phyloP scores from a whole-genome alignment of 768 basidiomycete genomes.

The Pleurotus sapidus region DNA sequence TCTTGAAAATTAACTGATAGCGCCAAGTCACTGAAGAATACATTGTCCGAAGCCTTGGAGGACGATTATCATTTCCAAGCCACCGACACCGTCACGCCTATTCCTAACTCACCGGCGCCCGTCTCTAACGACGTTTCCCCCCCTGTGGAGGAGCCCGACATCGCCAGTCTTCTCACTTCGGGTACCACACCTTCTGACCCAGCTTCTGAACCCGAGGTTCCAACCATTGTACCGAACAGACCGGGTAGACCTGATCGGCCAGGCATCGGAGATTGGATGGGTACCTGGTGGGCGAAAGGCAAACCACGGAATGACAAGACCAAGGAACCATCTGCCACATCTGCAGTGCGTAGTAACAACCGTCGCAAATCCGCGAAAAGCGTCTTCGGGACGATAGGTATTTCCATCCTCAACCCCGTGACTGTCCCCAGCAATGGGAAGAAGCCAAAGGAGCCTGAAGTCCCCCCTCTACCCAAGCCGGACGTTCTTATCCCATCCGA shows the following conservation, averaged over 20 bases:
- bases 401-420: conserved; percentile 59
- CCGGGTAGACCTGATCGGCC: conserved; percentile 43
- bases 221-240: conserved; percentile 1
- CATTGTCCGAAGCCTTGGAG: conserved; percentile 52
- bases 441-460: conserved; percentile 5
- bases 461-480: not conserved
- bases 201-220: not conserved
- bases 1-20: conserved; percentile 4
- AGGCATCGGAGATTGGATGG: conserved; percentile 73
- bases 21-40: conserved; percentile 47
- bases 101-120: conserved; percentile 16
- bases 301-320: conserved; percentile 21
- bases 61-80: conserved; percentile 41
- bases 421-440: conserved; percentile 19
- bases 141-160: not conserved
- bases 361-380: conserved; percentile 53
- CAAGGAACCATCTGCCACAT: not conserved
- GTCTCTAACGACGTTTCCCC: not conserved
- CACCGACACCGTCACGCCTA: conserved; percentile 28
- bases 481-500: not conserved
- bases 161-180: not conserved
- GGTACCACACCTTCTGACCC: not conserved
- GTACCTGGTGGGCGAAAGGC: conserved; percentile 66
- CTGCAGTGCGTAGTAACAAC: not conserved
- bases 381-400: conserved; percentile 71